phyloP scores from a whole-genome alignment of 768 basidiomycete genomes.

The Trametes villosa region DNA sequence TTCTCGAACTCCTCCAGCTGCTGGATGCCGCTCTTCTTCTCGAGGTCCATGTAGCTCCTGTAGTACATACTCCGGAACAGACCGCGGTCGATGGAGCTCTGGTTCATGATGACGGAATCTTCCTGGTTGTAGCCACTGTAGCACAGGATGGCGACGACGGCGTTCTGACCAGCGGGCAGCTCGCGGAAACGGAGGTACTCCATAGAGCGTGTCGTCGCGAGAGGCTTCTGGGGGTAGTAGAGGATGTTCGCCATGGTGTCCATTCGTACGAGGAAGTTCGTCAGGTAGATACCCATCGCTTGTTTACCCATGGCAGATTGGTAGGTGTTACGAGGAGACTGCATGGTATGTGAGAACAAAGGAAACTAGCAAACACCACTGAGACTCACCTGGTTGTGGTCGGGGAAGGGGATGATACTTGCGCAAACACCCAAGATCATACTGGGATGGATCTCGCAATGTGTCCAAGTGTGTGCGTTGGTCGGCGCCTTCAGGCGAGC shows the following conservation, averaged over 20 bases:
- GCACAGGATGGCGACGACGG: constrained; percentile 96
- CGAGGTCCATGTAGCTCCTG: constrained; percentile 96
- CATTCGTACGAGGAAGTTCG: constrained; percentile 98
- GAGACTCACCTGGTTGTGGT: constrained; percentile 92
- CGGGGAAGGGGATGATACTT: constrained; percentile 99
- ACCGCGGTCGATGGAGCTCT: constrained; percentile 96
- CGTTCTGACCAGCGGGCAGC: constrained; percentile 98
- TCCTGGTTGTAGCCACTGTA: constrained; percentile 99
- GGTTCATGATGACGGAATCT: constrained; percentile 99
- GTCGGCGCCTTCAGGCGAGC: constrained; percentile 85
- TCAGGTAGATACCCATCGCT: constrained; percentile 99
- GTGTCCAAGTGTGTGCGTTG: constrained; percentile 92
- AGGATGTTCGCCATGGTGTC: constrained; percentile 99
- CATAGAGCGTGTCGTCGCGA: constrained; percentile 99
- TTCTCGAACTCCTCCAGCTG: constrained; percentile 97
- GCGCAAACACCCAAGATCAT: constrained; percentile 99
- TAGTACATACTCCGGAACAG: constrained; percentile 99
- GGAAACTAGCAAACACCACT: neutral
- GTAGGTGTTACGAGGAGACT: constrained; percentile 99
- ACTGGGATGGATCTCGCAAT: constrained; percentile 98
- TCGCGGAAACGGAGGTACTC: constrained; percentile 99
- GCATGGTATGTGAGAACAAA: constrained; percentile 2
- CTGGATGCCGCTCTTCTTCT: constrained; percentile 94
- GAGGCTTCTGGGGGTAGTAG: constrained; percentile 98
- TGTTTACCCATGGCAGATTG: constrained; percentile 99